These are phyloP conservation scores for Sanghuangporus sanghuang DNA, from an alignment of 1,284 basidiomycete species.

Conservation along the genomic window DNA sequence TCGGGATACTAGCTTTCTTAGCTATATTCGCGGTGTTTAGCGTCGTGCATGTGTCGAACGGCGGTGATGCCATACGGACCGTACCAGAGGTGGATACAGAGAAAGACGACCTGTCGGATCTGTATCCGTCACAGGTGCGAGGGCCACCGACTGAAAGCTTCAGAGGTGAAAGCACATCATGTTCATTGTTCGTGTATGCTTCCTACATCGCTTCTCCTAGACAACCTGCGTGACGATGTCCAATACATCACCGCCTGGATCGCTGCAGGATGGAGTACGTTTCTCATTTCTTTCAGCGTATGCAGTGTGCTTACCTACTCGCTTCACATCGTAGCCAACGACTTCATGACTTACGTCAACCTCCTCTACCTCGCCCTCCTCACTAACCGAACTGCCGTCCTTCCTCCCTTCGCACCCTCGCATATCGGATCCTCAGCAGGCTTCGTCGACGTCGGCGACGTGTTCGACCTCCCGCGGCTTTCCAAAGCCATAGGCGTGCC, in stretches of 20 bases:
- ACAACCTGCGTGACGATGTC: conserved; percentile 50
- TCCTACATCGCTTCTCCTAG: conserved; percentile 23
- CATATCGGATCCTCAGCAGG: conserved; percentile 49
- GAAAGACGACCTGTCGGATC: conserved; percentile 2
- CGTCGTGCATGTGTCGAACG: conserved; percentile 7
- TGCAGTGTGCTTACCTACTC: neutral
- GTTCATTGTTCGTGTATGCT: neutral
- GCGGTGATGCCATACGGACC: neutral
- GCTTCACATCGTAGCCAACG: conserved; percentile 20
- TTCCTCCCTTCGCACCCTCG: conserved; percentile 60
- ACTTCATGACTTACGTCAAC: conserved; percentile 45
- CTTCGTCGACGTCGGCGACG: conserved; percentile 34
- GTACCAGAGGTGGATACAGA: neutral
- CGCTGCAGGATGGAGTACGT: conserved; percentile 63
- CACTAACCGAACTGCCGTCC: conserved; percentile 58
- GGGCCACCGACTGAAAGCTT: conserved; percentile 53
- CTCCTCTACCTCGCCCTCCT: conserved; percentile 61
- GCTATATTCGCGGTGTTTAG: conserved; percentile 3
- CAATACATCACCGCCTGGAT: conserved; percentile 67
- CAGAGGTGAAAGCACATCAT: conserved; percentile 19
- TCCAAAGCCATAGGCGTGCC: conserved; percentile 29
- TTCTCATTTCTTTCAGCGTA: neutral
- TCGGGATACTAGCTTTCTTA: conserved; percentile 2
- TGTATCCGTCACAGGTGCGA: conserved; percentile 30
- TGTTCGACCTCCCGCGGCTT: conserved; percentile 39